Evolutionary conservation across 2,329 filamentous ascomycete species (phyloP), one percentile per base, ranked within the genome.

Genomic region (Sclerotinia subarctica): DNA sequence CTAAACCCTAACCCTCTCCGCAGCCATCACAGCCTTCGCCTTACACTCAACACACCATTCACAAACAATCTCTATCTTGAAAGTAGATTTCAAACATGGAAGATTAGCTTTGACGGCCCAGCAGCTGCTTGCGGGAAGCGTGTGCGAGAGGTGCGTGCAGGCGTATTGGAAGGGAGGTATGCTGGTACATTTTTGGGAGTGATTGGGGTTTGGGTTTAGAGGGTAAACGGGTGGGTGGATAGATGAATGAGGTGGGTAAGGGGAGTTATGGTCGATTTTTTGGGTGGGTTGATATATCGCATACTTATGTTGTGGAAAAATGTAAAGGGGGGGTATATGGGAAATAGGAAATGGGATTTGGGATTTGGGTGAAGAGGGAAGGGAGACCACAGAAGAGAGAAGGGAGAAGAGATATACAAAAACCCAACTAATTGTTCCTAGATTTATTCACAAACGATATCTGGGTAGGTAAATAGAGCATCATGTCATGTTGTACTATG

Each of bases 1-100:
- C 54, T 24, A 17, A 17, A 24, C n/a, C 3, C 54, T 26, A 42
- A 57, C 54, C 24, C 35, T 24, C 35, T 57, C 35, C 3, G 54
- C 54, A 19, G 35, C n/a, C 32, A 42, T 15, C 35, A 8, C 35
- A 42, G 54, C 54, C 35, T 42, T 57, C 2, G 6, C 54, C 35
- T 57, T 57, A 15, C 54, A 57, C 54, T n/a, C 54, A 26, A n/a
- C n/a, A 26, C 54, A 57, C 35, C 54, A 57, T 26, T 57, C n/a
- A 2, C 32, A 7, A 1, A 57, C 6, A 35, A 57, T 57, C n/a
- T 57, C 54, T 6, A 42, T 21, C 15, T n/a, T 5, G 13, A 2
- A n/a, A 2, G n/a, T 42, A 11, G n/a, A 24, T 1, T 17, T 42
- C 0, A 42, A 7, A 26, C n/a, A 57, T 1, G 32, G 21, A 4